These are phyloP conservation scores for Myxozyma geophila DNA, from an alignment of 805 yeast genomes.

Conservation along the genomic window DNA sequence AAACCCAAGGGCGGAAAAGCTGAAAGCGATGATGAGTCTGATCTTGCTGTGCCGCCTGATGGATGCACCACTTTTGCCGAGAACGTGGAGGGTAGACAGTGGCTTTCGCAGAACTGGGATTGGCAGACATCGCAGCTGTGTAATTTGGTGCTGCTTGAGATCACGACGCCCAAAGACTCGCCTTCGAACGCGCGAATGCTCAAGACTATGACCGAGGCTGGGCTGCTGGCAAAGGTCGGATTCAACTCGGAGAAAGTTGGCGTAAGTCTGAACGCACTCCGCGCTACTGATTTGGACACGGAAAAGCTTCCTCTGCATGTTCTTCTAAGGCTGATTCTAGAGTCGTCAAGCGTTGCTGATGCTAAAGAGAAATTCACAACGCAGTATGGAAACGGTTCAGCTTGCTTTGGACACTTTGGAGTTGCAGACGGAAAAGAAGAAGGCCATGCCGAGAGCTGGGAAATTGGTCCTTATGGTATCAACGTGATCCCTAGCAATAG, in stretches of 20 bases:
- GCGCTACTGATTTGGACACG: conserved; percentile 43
- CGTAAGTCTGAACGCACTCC: conserved; percentile 45
- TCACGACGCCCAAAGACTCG: conserved; percentile 31
- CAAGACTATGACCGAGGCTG: conserved; percentile 46
- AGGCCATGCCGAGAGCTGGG: conserved; percentile 32
- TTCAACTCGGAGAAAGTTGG: conserved; percentile 46
- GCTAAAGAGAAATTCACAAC: conserved; percentile 29
- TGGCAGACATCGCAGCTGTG: conserved; percentile 45
- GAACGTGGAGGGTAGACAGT: conserved; percentile 37
- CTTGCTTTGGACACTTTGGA: conserved; percentile 36
- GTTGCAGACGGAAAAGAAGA: conserved; percentile 30
- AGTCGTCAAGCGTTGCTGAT: conserved; percentile 39
- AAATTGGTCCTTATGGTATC: conserved; percentile 34
- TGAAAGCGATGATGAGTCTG: conserved; percentile 14
- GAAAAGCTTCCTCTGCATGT: conserved; percentile 48
- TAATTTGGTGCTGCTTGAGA: conserved; percentile 42
- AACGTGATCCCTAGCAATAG: conserved; percentile 18
- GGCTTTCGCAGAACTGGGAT: conserved; percentile 51
- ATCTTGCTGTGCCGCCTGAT: conserved; percentile 41
- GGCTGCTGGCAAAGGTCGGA: conserved; percentile 48
- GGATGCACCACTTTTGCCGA: conserved; percentile 49
- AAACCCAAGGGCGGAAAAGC: conserved; percentile 18
- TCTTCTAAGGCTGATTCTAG: conserved; percentile 46
- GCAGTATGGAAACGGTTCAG: conserved; percentile 29
- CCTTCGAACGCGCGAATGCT: conserved; percentile 36